Evolutionary conservation across 2,329 filamentous ascomycete species (phyloP), one percentile per base, ranked within the genome.

Genomic region (Cladosporium oxysporum): DNA sequence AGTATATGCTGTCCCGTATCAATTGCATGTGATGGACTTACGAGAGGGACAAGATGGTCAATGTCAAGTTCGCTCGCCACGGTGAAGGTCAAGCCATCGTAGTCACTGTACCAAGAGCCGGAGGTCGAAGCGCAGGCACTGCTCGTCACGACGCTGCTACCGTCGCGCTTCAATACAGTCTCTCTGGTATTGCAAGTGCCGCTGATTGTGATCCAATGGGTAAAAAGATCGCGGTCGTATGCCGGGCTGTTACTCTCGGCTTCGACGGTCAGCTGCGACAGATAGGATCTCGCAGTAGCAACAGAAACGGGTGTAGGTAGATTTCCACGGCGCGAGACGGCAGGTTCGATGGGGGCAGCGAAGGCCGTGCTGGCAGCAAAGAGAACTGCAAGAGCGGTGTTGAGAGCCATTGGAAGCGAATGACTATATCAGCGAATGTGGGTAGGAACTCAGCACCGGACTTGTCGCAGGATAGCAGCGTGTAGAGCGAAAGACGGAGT

Each of bases 11-110:
- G 21, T 21, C 3, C 8, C 11, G 29, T 29, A 5, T 33, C 2
- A 6, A 6, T 4, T 21, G 28, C 5, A 11, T 3, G 10, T 11
- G n/a, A 5, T 12, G 6, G 11, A 33, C 62, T 23, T 65, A 65
- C 89, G 67, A 96, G 77, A 0, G 92, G 91, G 2, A 96, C 90
- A 79, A 95, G 83, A 76, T 95, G 92, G 76, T 95, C 92, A 67
- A 95, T 94, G 71, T 94, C 91, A 1, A 95, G 77, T 71, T 93
- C 90, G 21, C 83, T 85, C 1, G 90, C 85, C 0, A 82, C 80
- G 0, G 86, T 89, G 89, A 90, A 92, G 1, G 83, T 87, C 0
- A 80, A 88, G 18, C 90, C 91, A 73, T 94, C 91, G 75, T 91
- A 95, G 0, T 90, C 89, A 41, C 86, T 89, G 49, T 76, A 78